A percentile compares a stretch with the other conserved stretches of the same genome.
Conservation (phyloP, 73 alveolate species). For the Paramecium tetraurelia region DNA sequence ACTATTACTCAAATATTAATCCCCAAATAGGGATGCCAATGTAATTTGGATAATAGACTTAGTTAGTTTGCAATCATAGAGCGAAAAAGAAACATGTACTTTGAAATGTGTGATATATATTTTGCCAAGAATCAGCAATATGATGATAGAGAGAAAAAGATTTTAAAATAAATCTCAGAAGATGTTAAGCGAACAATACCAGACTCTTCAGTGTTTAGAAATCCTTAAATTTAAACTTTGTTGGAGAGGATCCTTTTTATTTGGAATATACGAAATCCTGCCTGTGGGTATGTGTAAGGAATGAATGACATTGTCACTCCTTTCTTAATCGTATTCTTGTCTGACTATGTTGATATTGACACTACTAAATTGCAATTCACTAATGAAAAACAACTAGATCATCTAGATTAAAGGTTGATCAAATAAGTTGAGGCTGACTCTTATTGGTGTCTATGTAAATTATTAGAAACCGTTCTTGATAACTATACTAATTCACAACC, state of each 20-base stretch:
- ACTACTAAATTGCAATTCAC: constrained; percentile 2
- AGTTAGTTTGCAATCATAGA: constrained; percentile 12
- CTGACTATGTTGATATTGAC: constrained; percentile 49
- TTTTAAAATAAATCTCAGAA: constrained; percentile 20
- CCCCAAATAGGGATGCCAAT: constrained; percentile 62
- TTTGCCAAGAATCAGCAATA: constrained; percentile 44
- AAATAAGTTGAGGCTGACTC: constrained; percentile 56
- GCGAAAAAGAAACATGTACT: constrained; percentile 48
- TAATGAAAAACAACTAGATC: background rate
- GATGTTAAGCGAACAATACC: constrained; percentile 59
- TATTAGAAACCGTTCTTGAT: constrained; percentile 48
- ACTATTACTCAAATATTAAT: constrained; percentile 37
- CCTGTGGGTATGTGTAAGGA: constrained; percentile 62
- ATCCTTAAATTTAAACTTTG: background rate
- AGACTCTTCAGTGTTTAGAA: constrained; percentile 18
- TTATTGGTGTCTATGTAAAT: constrained; percentile 58
- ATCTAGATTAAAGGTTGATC: background rate
- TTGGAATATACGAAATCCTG: constrained; percentile 62
- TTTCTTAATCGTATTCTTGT: constrained; percentile 33
- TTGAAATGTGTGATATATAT: constrained; percentile 47
- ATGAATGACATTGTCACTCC: constrained; percentile 63
- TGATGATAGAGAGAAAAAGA: constrained; percentile 54
- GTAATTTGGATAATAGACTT: constrained; percentile 27
- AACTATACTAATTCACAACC: constrained; percentile 56
- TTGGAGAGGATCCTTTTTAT: constrained; percentile 53